These are phyloP conservation scores for Mucor piriformis DNA, from an alignment of 371 early-diverging fungal genomes.

Conservation along the genomic window DNA sequence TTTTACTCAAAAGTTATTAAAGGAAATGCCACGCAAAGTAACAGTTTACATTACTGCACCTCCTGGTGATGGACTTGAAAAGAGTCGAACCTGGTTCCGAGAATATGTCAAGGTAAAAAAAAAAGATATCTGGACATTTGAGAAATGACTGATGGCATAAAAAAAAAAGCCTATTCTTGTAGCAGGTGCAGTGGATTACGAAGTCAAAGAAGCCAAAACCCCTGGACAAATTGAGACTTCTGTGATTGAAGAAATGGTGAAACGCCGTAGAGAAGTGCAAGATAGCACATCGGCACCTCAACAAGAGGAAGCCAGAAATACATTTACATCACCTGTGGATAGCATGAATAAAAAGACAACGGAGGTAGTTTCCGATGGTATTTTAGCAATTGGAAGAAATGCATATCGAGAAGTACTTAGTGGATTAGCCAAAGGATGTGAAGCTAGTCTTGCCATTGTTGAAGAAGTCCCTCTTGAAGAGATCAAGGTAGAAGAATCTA, in stretches of 20 bases:
- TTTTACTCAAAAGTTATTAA: neutral
- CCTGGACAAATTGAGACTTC: conserved; percentile 59
- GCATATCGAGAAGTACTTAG: conserved; percentile 61
- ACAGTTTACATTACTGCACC: conserved; percentile 66
- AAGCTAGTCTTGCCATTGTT: conserved; percentile 44
- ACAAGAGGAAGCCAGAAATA: conserved; percentile 12
- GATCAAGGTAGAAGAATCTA: neutral
- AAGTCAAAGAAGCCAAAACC: conserved; percentile 59
- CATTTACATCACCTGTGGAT: conserved; percentile 8
- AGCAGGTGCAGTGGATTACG: conserved; percentile 72
- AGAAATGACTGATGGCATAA: too few species aligned
- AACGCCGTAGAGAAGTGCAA: conserved; percentile 48
- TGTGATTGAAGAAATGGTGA: conserved; percentile 58
- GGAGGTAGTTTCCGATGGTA: conserved; percentile 44
- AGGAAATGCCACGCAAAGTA: conserved; percentile 72
- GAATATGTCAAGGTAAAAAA: conserved; percentile 67
- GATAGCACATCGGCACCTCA: neutral
- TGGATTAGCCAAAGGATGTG: conserved; percentile 64
- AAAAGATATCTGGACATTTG: neutral
- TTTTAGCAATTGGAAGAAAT: conserved; percentile 65
- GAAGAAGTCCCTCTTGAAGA: neutral
- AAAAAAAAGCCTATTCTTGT: conserved; percentile 63
- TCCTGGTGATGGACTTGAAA: conserved; percentile 70
- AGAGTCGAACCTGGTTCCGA: conserved; percentile 67
- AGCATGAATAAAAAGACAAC: neutral